phyloP scores from a whole-genome alignment of 768 basidiomycete genomes.

The Podaxis sp. region DNA sequence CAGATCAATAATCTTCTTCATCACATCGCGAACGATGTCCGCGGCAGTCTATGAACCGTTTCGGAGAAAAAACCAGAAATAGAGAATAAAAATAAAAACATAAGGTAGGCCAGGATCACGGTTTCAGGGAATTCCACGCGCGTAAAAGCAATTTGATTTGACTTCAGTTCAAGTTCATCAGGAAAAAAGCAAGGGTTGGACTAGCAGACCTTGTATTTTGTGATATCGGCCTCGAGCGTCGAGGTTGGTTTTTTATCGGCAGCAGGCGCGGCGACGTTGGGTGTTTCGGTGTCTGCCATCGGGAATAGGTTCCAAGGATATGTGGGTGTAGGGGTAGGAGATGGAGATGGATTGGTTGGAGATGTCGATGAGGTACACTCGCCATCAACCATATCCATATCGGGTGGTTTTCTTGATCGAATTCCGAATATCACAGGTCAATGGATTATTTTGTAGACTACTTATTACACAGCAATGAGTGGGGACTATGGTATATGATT shows the following conservation, averaged over 20 bases:
- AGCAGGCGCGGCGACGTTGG: conserved; percentile 35
- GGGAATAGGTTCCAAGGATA: not conserved
- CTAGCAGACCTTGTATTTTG: conserved; percentile 75
- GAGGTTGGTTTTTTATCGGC: conserved; percentile 49
- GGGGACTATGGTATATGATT: not conserved
- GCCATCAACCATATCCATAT: conserved; percentile 19
- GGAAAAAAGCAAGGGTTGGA: not conserved
- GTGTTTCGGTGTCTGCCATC: conserved; percentile 63
- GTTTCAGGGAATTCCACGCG: not conserved
- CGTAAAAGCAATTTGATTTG: conserved; percentile 6
- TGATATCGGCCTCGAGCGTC: conserved; percentile 69
- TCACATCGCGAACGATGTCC: conserved; percentile 81
- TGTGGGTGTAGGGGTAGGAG: conserved; percentile 11
- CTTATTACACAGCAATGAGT: not conserved
- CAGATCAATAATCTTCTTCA: conserved; percentile 79
- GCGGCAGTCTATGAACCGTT: conserved; percentile 64
- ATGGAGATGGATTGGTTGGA: conserved; percentile 10
- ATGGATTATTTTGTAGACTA: not conserved
- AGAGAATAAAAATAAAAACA: not conserved
- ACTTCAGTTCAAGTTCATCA: not conserved
- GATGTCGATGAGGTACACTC: conserved; percentile 5
- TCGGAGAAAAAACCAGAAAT: not conserved
- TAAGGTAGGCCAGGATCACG: too few relatives aligned
- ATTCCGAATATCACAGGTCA: conserved; percentile 1
- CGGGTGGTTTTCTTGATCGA: conserved; percentile 9